phyloP scores from a whole-genome alignment of 2,329 filamentous ascomycete species.

The Botryotinia narcissicola region DNA sequence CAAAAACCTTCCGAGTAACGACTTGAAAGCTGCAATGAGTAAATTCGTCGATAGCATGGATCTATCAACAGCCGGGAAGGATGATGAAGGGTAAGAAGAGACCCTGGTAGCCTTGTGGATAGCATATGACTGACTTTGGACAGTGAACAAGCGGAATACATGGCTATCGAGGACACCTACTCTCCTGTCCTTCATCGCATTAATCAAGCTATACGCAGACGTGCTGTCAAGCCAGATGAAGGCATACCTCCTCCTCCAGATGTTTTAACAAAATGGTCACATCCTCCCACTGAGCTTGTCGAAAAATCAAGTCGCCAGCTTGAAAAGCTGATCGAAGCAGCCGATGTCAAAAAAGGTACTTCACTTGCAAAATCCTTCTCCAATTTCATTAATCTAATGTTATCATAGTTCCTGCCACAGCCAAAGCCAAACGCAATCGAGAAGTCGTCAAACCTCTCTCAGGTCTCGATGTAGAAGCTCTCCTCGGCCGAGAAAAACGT shows the following conservation, averaged over 20 bases:
- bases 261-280: constrained; percentile 68
- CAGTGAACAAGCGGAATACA: constrained; percentile 62
- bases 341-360: constrained; percentile 79
- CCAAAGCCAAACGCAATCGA: constrained; percentile 64
- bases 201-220: constrained; percentile 78
- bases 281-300: constrained; percentile 66
- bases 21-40: constrained; percentile 78
- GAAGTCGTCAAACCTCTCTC: constrained; percentile 80
- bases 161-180: constrained; percentile 76
- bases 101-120: constrained; percentile 17
- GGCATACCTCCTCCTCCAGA: constrained; percentile 60
- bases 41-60: constrained; percentile 94
- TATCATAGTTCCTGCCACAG: constrained; percentile 68
- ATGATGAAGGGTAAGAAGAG: constrained; percentile 67
- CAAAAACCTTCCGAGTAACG: constrained; percentile 73
- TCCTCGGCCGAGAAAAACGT: constrained; percentile 62
- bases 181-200: constrained; percentile 86
- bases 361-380: background rate
- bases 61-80: constrained; percentile 64
- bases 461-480: constrained; percentile 78
- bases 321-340: constrained; percentile 62
- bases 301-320: constrained; percentile 55
- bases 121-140: constrained; percentile 13
- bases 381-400: constrained; percentile 6
- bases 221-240: constrained; percentile 71